Conservation (phyloP, 1,284 basidiomycete genomes). For the Xanthoconium separans region DNA sequence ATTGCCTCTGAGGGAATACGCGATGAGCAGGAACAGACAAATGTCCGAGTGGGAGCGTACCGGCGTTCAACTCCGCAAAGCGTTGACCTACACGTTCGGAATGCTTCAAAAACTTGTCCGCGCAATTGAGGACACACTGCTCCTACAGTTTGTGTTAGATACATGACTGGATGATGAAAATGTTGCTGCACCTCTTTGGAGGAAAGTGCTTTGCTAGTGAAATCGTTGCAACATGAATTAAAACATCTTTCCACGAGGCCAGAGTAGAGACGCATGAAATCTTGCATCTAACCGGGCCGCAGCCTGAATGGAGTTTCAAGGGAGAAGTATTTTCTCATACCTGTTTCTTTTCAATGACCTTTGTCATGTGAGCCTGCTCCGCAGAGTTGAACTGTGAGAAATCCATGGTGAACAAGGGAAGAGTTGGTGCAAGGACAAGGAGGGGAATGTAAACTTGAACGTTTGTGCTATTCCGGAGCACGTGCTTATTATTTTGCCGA, state of each 20-base stretch:
- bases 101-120: conserved; percentile 97
- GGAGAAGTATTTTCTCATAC: conserved; percentile 37
- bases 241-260: conserved; percentile 96
- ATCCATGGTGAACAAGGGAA: conserved; percentile 59
- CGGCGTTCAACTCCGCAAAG: conserved; percentile 89
- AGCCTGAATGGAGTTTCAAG: background rate
- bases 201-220: conserved; percentile 91
- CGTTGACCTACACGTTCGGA: conserved; percentile 92
- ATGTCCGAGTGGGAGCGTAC: conserved; percentile 42
- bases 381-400: conserved; percentile 81
- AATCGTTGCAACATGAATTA: conserved; percentile 93
- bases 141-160: conserved; percentile 46
- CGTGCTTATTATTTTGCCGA: conserved; percentile 16
- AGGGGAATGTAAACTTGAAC: background rate
- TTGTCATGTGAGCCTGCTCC: conserved; percentile 89
- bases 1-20: conserved; percentile 30
- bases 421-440: conserved; percentile 2
- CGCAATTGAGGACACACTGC: conserved; percentile 69
- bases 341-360: conserved; percentile 93
- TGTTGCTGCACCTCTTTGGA: conserved; percentile 81
- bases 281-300: conserved; percentile 81
- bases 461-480: conserved; percentile 5
- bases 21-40: background rate
- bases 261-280: conserved; percentile 96
- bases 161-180: background rate